Evolutionary conservation across 2,329 filamentous ascomycete genomes (phyloP), one percentile per base, ranked within the genome.

Genomic region (Xylaria hypoxylon): DNA sequence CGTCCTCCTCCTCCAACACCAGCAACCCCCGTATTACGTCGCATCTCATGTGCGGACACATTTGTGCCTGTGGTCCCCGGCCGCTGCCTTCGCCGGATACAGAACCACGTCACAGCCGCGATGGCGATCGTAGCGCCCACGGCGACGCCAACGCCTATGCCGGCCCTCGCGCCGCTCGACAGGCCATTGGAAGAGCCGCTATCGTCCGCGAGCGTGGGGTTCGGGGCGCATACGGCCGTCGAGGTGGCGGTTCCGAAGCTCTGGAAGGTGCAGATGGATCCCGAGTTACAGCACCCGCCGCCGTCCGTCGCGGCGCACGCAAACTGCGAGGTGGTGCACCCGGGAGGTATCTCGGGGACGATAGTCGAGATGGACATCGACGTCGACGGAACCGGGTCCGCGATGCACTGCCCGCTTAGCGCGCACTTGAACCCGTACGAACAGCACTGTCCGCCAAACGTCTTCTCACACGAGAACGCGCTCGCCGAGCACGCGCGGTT

Each of bases 71-170:
- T 40, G 22, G 11, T 45, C 48, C 28, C 42, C 10, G 59, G 24
- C 19, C 19, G 42, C 33, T 22, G 47, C 17, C 81, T 79, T 26
- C 79, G 80, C 33, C 78, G 74, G 31, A 86, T 62, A 64, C 82
- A 86, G 64, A 85, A 78, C 82, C 83, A 89, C 0, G 81, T 79
- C 17, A 82, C 67, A 2, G 72, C 72, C 3, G 80, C 84, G 42
- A 86, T 76, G 15, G 86, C 45, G 5, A 81, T 50, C 3, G 80
- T 77, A 1, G 78, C 80, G 31, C 78, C 83, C 0, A 85, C 74
- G 1, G 84, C 80, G 3, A 85, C 81, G 19, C 85, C 87, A 0
- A 85, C 79, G 5, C 83, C 86, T n/a, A 90, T 84, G 2, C 87
- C 87, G 0, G 84, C 86, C 71, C 84, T 87, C 2, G 85, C 86